phyloP scores from a whole-genome alignment of 257 asterid species.

The Rhazya stricta region DNA sequence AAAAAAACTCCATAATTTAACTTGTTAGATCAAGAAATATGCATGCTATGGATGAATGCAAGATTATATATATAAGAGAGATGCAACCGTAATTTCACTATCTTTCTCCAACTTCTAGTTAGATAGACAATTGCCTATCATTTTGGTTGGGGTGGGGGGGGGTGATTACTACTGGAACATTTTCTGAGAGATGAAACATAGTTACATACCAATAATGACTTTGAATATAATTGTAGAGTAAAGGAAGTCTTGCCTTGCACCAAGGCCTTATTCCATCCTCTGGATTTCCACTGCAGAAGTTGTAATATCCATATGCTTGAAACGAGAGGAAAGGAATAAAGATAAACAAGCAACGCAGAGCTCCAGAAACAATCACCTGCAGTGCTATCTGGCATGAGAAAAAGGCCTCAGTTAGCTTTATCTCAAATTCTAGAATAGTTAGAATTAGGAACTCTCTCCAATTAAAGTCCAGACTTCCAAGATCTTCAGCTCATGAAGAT shows the following conservation, averaged over 20 bases:
- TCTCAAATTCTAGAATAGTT: background rate
- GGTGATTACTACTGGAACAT: background rate
- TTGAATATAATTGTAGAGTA: conserved; percentile 86
- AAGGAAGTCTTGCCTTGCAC: conserved; percentile 92
- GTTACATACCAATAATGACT: conserved; percentile 84
- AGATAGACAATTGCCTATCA: background rate
- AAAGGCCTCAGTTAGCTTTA: background rate
- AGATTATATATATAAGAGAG: background rate
- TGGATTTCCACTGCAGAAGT: conserved; percentile 52
- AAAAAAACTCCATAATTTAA: background rate
- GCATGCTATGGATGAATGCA: background rate
- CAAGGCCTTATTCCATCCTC: conserved; percentile 74
- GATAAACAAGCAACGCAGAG: conserved; percentile 50
- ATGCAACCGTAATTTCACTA: conserved; percentile 5
- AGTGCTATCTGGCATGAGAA: conserved; percentile 40
- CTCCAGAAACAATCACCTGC: conserved; percentile 58
- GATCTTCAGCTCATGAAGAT: background rate
- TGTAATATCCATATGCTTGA: conserved; percentile 78
- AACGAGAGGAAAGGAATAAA: conserved; percentile 61
- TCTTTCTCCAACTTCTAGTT: background rate
- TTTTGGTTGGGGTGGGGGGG: too few relatives aligned
- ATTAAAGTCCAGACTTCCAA: background rate
- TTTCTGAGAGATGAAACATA: conserved; percentile 12
- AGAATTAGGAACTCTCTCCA: background rate
- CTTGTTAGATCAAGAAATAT: background rate